These are phyloP conservation scores for Yamadazyma epiphylla DNA, from an alignment of 1,139 yeast species.

Conservation along the genomic window DNA sequence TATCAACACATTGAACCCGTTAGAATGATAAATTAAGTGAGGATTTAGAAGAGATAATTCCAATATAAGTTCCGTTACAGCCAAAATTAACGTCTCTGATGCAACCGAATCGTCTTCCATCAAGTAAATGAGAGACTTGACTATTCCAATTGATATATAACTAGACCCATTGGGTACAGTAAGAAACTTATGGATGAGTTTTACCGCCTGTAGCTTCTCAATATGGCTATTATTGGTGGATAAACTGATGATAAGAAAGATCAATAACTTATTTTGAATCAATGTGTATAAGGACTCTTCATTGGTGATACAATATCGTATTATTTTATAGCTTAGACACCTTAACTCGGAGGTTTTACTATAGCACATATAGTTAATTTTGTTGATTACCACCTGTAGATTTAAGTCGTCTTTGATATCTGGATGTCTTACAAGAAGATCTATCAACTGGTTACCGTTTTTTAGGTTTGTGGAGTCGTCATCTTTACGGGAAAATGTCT, in stretches of 20 bases:
- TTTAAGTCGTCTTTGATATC: slow-evolving; percentile 62
- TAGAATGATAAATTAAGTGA: slow-evolving; percentile 54
- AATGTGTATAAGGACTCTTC: slow-evolving; percentile 45
- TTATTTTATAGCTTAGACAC: slow-evolving; percentile 72
- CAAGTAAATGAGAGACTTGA: slow-evolving; percentile 69
- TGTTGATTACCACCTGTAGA: slow-evolving; percentile 55
- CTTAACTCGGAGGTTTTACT: slow-evolving; percentile 60
- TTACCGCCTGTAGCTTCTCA: slow-evolving; percentile 80
- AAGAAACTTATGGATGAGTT: slow-evolving; percentile 61
- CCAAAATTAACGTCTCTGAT: slow-evolving; percentile 3
- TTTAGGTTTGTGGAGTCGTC: slow-evolving; percentile 22
- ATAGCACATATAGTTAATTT: slow-evolving; percentile 58
- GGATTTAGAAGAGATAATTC: slow-evolving; percentile 68
- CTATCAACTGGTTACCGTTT: slow-evolving; percentile 62
- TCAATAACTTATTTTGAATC: slow-evolving; percentile 53
- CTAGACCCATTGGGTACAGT: slow-evolving; percentile 54
- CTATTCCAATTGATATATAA: slow-evolving; percentile 59
- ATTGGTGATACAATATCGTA: slow-evolving; percentile 60
- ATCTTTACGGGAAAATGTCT: slow-evolving; percentile 8
- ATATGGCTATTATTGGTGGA: slow-evolving; percentile 49
- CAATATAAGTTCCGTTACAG: slow-evolving; percentile 57
- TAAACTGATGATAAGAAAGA: slow-evolving; percentile 61
- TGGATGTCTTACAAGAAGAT: slow-evolving; percentile 56
- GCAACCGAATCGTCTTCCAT: slow-evolving; percentile 39
- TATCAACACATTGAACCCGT: slow-evolving; percentile 61